These are phyloP conservation scores for Apiotrichum sp. DNA, from an alignment of 1,284 basidiomycete species.

Conservation along the genomic window DNA sequence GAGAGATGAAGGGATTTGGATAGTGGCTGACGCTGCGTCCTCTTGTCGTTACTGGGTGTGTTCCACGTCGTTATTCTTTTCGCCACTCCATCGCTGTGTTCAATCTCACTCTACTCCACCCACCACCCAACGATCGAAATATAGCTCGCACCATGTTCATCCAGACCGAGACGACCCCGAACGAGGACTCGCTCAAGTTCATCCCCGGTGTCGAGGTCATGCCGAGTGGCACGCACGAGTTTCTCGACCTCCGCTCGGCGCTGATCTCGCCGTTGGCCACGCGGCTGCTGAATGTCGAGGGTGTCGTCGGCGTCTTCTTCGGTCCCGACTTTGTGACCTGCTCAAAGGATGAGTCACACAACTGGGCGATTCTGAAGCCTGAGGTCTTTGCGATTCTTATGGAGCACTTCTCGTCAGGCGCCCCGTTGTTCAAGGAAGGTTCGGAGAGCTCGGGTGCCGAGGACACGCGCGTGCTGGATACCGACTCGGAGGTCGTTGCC, in stretches of 20 bases:
- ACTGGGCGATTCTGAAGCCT: constrained; percentile 91
- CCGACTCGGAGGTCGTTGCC: constrained; percentile 93
- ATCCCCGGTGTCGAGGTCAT: constrained; percentile 88
- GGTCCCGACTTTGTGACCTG: constrained; percentile 98
- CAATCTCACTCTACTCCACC: background rate
- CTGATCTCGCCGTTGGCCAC: constrained; percentile 85
- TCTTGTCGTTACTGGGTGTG: background rate
- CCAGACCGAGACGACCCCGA: constrained; percentile 94
- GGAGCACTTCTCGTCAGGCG: constrained; percentile 91
- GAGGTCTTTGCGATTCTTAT: constrained; percentile 96
- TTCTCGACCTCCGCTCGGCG: constrained; percentile 79
- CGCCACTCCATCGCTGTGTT: background rate
- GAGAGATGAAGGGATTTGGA: background rate
- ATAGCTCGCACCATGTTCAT: constrained; percentile 89
- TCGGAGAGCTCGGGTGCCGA: constrained; percentile 76
- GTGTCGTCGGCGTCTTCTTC: constrained; percentile 83
- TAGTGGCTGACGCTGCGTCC: background rate
- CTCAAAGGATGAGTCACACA: constrained; percentile 77
- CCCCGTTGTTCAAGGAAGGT: constrained; percentile 66
- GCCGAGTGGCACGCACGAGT: constrained; percentile 77
- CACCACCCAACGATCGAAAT: background rate
- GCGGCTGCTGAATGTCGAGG: constrained; percentile 86
- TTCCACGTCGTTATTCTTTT: background rate
- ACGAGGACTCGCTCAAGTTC: constrained; percentile 96
- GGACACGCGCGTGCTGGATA: constrained; percentile 92